Evolutionary conservation across 208 protist species (phyloP), one percentile per base, ranked within the genome.

Genomic region (Wallacemonas sp.): DNA sequence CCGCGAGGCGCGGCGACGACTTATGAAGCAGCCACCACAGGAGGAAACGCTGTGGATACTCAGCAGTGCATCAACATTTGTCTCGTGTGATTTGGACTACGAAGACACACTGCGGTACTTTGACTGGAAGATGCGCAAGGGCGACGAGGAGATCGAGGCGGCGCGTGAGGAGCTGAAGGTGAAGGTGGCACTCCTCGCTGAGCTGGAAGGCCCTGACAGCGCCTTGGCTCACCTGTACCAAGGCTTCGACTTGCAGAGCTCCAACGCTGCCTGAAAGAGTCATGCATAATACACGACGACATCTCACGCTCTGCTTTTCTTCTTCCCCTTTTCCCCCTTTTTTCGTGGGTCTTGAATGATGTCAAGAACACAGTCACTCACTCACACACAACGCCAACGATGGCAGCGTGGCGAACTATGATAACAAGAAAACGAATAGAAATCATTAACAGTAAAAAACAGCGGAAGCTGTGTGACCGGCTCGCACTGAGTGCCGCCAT

Each of bases 1-100:
- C 53, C 85, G 84, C 1, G 89, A 93, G 68, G 86, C 86, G 0
- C 80, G 70, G 6, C 84, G 89, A 15, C 75, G 69, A 34, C 62
- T 94, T 6, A 65, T 80, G 14, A 69, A 81, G 31, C 69, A 27
- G 3, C 62, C 39, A 17, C 68, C 58, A 1, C 51, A 38, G 6
- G 68, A 82, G 41, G 89, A 91, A 15, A 72, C 88, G 27, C 12
- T 91, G 6, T 95, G 81, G 79, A 41, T 95, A 14, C 77, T 95
- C 3, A 90, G 89, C 61, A 83, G 80, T 45, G 86, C 80, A 11
- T 86, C 77, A 34, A 90, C 86, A 12, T 93, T 95, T 74, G 89
- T 95, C 8, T 78, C 63, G 15, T 90, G 84, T 39, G 80, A 91
- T 56, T 64, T 95, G 30, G 66, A 63, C 51, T 62, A 75, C 62